Base-by-base conservation (phyloP, 768 basidiomycete genomes). In the Lactarius evosmus region DNA sequence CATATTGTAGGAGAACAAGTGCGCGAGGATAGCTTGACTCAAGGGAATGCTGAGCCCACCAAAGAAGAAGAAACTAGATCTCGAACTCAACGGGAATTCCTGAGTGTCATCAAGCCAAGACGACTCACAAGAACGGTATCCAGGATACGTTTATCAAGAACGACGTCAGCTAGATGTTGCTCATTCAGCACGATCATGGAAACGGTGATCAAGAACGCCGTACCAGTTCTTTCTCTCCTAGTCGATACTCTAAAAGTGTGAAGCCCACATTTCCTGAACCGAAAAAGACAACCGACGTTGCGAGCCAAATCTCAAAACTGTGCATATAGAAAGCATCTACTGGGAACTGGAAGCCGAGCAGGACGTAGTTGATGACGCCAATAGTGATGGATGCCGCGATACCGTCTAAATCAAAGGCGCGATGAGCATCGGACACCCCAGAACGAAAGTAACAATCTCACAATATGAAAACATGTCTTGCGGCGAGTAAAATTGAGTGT, bases 231-330 rank as follows among this genome's bases (percentile, higher is more conserved):
- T 72, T 71, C 61, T 76, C 70, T 33, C 88, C 88, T 3, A 91
- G 75, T 25, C 89, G 81, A 72, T 91, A 91, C 73, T 89, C 88
- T 58, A 91, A 73, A 27, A 91, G 73, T 16, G 87, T 82, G 74
- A 85, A 90, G 16, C 86, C 88, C 16, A 90, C 67, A 60, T 84
- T 91, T 1, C 89, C 89, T 25, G 83, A 78, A 2, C 88, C 88
- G 74, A 85, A 86, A 74, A 91, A 91, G 30, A 91, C 88, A n/a
- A 89, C 79, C 1, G 83, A 83, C 14, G 85, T 86, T 36, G 90
- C 88, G 38, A 91, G 80, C 83, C 85, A 91, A 70, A 91, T 87
- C 75, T 91, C 90, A 73, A 90, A 91, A 70, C 82, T 83, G 74
- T 86, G 88, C 76, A 89, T 81, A 77, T 91, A 91, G 73, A 82